Evolutionary conservation across 306 rosid species (phyloP).

Genomic region (Geum urbanum): DNA sequence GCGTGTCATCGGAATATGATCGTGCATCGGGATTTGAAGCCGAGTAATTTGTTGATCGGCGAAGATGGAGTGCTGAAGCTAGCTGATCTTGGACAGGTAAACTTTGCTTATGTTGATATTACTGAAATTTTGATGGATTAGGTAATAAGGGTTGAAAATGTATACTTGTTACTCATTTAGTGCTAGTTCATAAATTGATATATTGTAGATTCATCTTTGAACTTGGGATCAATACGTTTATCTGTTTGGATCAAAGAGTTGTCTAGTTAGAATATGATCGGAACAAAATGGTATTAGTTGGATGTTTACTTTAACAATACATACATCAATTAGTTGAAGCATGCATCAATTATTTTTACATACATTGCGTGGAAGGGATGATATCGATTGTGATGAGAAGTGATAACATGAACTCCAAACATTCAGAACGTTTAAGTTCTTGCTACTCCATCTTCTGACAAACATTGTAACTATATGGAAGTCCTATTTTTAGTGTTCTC

Average conservation of each 20-base stretch:
- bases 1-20: conserved; percentile 66
- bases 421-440: not conserved
- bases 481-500: not conserved
- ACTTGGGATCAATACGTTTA: not conserved
- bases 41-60: conserved; percentile 61
- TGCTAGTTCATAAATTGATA: no score
- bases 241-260: conserved; percentile 1
- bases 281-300: not conserved
- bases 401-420: not conserved
- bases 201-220: not conserved
- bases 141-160: not conserved
- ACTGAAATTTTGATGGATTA: not conserved
- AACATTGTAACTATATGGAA: not conserved
- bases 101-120: not conserved
- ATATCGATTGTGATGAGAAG: not conserved
- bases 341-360: no score
- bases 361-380: no score
- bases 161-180: no score
- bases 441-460: not conserved
- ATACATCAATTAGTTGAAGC: no score
- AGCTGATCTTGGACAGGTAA: conserved; percentile 94
- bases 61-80: conserved; percentile 79
- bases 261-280: not conserved
- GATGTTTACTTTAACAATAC: not conserved
- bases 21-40: conserved; percentile 84